Conservation (phyloP, 78 protist genomes). For the Mantamonas sphyraenae region DNA sequence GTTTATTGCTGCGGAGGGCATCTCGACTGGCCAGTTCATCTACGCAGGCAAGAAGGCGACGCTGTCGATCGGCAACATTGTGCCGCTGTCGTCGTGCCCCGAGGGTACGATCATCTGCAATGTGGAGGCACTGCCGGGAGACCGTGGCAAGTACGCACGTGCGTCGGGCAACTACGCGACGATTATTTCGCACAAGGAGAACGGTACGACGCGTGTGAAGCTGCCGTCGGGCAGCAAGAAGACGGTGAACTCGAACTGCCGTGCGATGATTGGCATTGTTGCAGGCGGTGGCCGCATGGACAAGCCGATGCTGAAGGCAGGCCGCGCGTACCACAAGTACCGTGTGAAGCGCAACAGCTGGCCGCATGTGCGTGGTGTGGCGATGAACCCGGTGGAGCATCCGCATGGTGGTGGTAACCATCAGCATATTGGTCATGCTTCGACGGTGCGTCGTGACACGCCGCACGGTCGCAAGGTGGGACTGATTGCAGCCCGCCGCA, state of each 20-base stretch:
- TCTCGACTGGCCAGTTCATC: conserved; percentile 97
- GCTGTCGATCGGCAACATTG: conserved; percentile 93
- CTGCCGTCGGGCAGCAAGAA: conserved; percentile 97
- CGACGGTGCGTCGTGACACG: conserved; percentile 78
- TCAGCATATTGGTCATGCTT: conserved; percentile 98
- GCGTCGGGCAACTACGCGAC: conserved; percentile 95
- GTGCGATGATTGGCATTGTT: conserved; percentile 97
- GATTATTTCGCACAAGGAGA: conserved; percentile 92
- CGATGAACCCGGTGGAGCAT: conserved; percentile 93
- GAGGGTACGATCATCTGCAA: conserved; percentile 98
- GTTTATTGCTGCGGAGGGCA: conserved; percentile 97
- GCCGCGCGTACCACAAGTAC: conserved; percentile 91
- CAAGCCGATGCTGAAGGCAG: conserved; percentile 99
- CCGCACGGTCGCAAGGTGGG: conserved; percentile 98
- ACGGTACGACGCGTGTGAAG: conserved; percentile 82
- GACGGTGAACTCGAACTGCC: conserved; percentile 64
- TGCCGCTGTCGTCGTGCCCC: conserved; percentile 88
- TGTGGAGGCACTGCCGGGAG: conserved; percentile 92
- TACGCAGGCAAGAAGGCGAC: conserved; percentile 92
- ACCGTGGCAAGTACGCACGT: conserved; percentile 90
- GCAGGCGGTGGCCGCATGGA: conserved; percentile 99
- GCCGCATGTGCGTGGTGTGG: conserved; percentile 98
- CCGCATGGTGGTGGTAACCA: conserved; percentile 94
- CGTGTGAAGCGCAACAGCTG: conserved; percentile 97
- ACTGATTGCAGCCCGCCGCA: conserved; percentile 98